These are phyloP conservation scores for Coniochaeta sp. DNA, from an alignment of 2,329 filamentous ascomycete genomes.

Conservation along the genomic window DNA sequence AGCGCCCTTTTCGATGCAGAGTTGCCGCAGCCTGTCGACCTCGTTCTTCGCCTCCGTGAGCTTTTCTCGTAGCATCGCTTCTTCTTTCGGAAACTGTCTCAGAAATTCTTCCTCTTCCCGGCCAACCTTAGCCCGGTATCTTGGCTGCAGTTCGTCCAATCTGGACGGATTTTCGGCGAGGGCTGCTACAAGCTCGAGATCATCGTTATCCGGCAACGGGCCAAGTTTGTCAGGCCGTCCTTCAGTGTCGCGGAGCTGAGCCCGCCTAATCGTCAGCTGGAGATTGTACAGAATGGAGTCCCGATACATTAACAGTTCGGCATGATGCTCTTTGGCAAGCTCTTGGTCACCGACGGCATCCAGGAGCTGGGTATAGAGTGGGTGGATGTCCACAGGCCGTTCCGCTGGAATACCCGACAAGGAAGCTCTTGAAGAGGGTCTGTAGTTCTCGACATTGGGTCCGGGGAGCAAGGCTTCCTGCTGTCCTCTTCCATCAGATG, in stretches of 20 bases:
- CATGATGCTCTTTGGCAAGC: slow-evolving; percentile 38
- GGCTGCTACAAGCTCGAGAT: slow-evolving; percentile 24
- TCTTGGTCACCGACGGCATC: slow-evolving; percentile 36
- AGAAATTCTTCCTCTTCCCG: slow-evolving; percentile 37
- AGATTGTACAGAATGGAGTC: slow-evolving; percentile 30
- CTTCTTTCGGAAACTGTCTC: slow-evolving; percentile 30
- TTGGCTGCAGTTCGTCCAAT: slow-evolving; percentile 9
- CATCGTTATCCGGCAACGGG: slow-evolving; percentile 24
- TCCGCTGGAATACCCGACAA: slow-evolving; percentile 21
- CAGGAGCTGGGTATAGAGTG: slow-evolving; percentile 37
- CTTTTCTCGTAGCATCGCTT: slow-evolving; percentile 22
- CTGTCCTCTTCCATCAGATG: not conserved
- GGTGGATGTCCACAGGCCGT: slow-evolving; percentile 30
- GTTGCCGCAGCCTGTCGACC: slow-evolving; percentile 25
- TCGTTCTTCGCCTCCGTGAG: slow-evolving; percentile 25
- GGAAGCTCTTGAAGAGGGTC: slow-evolving; percentile 7
- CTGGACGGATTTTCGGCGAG: slow-evolving; percentile 14
- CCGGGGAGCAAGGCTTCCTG: not conserved
- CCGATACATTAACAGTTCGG: slow-evolving; percentile 33
- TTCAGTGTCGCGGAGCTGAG: slow-evolving; percentile 7
- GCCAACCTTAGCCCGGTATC: slow-evolving; percentile 17
- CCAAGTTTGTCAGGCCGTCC: slow-evolving; percentile 7
- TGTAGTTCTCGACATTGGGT: not conserved
- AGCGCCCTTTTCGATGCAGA: slow-evolving; percentile 33
- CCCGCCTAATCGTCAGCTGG: slow-evolving; percentile 15